Evolutionary conservation across 140 eudicot species (phyloP).

Genomic region (Flaveria floridana): DNA sequence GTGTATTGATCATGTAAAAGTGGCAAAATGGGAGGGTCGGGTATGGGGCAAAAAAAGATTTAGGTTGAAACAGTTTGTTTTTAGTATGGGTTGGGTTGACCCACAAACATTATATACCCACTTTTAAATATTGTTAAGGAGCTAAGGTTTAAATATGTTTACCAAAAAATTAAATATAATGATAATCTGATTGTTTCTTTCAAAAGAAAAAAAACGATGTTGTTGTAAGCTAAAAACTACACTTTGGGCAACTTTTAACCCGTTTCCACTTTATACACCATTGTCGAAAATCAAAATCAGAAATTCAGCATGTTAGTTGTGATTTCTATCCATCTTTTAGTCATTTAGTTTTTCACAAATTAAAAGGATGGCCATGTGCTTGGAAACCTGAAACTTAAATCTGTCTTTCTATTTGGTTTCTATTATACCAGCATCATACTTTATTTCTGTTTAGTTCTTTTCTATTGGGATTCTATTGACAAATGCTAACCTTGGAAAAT

Average conservation of each 20-base stretch:
- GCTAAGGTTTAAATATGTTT: background rate
- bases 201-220: background rate
- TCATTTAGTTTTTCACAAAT: constrained; percentile 2
- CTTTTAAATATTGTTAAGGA: background rate
- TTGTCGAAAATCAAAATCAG: background rate
- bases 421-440: background rate
- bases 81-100: background rate
- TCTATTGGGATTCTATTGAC: background rate
- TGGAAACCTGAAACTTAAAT: constrained; percentile 1
- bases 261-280: background rate
- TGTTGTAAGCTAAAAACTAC: constrained; percentile 13
- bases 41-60: background rate
- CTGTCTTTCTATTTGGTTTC: background rate
- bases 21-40: background rate
- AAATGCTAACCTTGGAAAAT: background rate
- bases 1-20: constrained; percentile 2
- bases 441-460: background rate
- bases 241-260: constrained; percentile 1
- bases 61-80: background rate
- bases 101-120: background rate
- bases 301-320: background rate
- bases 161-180: background rate
- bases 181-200: background rate
- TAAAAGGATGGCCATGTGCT: constrained; percentile 1
- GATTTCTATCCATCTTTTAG: background rate